phyloP scores from a whole-genome alignment of 495 filamentous ascomycete genomes.

The Penicillium crystallinum region DNA sequence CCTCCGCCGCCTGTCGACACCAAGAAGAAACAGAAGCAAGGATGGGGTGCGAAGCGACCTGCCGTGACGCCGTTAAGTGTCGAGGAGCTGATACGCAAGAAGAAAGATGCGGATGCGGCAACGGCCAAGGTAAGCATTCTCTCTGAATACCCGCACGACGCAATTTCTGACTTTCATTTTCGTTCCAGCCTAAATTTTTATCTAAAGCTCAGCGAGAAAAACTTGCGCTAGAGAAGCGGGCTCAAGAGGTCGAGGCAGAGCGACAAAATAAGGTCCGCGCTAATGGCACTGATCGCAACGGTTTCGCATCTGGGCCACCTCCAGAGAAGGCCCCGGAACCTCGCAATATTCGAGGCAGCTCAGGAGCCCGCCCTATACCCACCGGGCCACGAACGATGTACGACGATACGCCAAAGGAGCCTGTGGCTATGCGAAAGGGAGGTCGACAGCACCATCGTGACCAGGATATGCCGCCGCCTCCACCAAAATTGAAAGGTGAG shows the following conservation, averaged over 20 bases:
- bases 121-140: slow-evolving; percentile 58
- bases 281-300: slow-evolving; percentile 32
- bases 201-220: slow-evolving; percentile 85
- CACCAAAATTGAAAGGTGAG: slow-evolving; percentile 42
- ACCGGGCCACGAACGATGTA: slow-evolving; percentile 80
- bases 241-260: slow-evolving; percentile 76
- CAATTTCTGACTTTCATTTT: slow-evolving; percentile 6
- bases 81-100: slow-evolving; percentile 72
- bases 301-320: neutral
- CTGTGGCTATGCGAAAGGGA: slow-evolving; percentile 47
- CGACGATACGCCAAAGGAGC: slow-evolving; percentile 48
- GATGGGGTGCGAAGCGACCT: slow-evolving; percentile 44
- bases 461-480: slow-evolving; percentile 50
- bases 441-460: slow-evolving; percentile 44
- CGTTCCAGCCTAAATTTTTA: slow-evolving; percentile 76
- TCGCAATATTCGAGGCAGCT: slow-evolving; percentile 7
- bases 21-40: slow-evolving; percentile 53
- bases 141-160: neutral
- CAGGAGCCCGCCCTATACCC: slow-evolving; percentile 43
- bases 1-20: slow-evolving; percentile 34
- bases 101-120: slow-evolving; percentile 72
- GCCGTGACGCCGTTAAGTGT: slow-evolving; percentile 58
- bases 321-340: neutral
- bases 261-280: slow-evolving; percentile 33
- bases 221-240: slow-evolving; percentile 76